Percentiles rank a stretch among this genome's conserved stretches.
phyloP scores from a whole-genome alignment of 1,284 basidiomycete genomes.

The Spongispora temasekensis region DNA sequence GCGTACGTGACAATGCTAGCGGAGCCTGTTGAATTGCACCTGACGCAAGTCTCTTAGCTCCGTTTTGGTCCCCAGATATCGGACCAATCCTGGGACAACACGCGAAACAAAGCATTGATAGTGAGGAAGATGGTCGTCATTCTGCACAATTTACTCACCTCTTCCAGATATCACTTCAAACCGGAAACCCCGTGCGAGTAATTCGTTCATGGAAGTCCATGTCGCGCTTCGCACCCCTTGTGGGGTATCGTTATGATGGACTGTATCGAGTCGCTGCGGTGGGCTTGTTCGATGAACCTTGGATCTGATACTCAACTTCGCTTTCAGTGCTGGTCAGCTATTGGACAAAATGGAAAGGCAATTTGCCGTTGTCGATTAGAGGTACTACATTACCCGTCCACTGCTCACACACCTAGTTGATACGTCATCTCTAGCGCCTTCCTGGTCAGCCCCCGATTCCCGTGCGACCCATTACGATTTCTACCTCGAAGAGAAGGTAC shows the following conservation, averaged over 20 bases:
- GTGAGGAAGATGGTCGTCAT: conserved; percentile 12
- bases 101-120: conserved; percentile 16
- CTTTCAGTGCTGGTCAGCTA: conserved; percentile 23
- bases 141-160: background rate
- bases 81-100: conserved; percentile 27
- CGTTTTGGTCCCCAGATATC: conserved; percentile 20
- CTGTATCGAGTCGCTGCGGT: conserved; percentile 26
- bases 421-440: conserved; percentile 21
- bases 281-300: background rate
- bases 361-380: conserved; percentile 33
- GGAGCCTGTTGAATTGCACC: background rate
- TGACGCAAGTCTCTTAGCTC: conserved; percentile 13
- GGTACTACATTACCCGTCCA: conserved; percentile 15
- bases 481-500: background rate
- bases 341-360: conserved; percentile 9
- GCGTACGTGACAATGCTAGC: conserved; percentile 16
- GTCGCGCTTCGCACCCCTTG: conserved; percentile 27
- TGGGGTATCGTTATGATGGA: conserved; percentile 32
- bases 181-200: conserved; percentile 24
- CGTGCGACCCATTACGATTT: background rate
- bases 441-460: conserved; percentile 28
- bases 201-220: conserved; percentile 21
- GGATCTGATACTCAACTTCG: background rate
- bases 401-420: background rate
- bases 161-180: conserved; percentile 22